Evolutionary conservation across 306 rosid genomes (phyloP).

Genomic region (Inga laurina): DNA sequence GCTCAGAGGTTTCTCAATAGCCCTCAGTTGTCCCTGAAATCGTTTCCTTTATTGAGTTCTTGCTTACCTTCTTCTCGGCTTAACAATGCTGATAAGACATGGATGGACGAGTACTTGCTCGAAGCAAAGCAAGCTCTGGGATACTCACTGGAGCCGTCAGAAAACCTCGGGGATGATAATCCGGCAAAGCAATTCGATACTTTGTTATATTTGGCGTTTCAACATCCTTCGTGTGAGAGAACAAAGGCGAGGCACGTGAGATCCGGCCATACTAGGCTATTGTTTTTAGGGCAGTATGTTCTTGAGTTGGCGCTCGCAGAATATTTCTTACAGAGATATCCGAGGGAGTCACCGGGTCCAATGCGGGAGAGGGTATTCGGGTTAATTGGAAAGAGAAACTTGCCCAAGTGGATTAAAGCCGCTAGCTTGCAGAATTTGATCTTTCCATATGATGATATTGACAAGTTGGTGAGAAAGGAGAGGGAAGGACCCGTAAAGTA

Average conservation of each 20-base stretch:
- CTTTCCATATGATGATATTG: slow-evolving; percentile 81
- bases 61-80: slow-evolving; percentile 84
- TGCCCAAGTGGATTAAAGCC: slow-evolving; percentile 85
- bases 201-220: slow-evolving; percentile 90
- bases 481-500: slow-evolving; percentile 90
- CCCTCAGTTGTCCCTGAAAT: slow-evolving; percentile 82
- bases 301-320: slow-evolving; percentile 79
- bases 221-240: slow-evolving; percentile 88
- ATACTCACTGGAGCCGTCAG: slow-evolving; percentile 84
- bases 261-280: slow-evolving; percentile 80
- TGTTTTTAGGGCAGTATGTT: slow-evolving; percentile 87
- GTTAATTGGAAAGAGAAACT: slow-evolving; percentile 76
- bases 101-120: slow-evolving; percentile 92
- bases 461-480: slow-evolving; percentile 72
- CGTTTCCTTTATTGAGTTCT: slow-evolving; percentile 85
- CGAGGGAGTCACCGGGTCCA: slow-evolving; percentile 95
- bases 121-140: slow-evolving; percentile 97
- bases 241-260: slow-evolving; percentile 73
- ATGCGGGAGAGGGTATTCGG: slow-evolving; percentile 95
- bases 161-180: slow-evolving; percentile 67
- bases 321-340: slow-evolving; percentile 88
- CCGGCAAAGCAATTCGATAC: slow-evolving; percentile 90
- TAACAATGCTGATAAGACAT: slow-evolving; percentile 74
- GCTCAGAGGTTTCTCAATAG: slow-evolving; percentile 82
- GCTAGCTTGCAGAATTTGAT: slow-evolving; percentile 96